Evolutionary conservation across 768 basidiomycete genomes (phyloP), one percentile per base, ranked within the genome.

Genomic region (Pulveroboletus ravenelii): DNA sequence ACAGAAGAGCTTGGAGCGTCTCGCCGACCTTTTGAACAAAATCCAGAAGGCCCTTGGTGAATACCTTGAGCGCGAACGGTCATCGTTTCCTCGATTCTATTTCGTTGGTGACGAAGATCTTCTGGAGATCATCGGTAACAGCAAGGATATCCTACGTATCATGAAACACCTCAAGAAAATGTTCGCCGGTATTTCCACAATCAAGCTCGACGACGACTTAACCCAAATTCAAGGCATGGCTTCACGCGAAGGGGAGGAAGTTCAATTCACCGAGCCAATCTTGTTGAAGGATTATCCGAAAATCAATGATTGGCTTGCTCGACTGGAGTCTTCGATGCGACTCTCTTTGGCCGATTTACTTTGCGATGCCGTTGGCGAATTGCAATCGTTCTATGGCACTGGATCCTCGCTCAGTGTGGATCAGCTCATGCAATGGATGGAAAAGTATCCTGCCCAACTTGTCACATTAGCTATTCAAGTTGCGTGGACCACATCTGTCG

Each of bases 151-250:
- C 59, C 71, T 93, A 39, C 88, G 96, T 35, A 90, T 98, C 70
- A 93, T 96, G 91, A 99, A 99, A 61, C 96, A 98, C 72, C 78
- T 99, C 52, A 98, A 97, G 77, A 99, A 99, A 79, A 99, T 99
- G 96, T 99, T 99, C 70, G 96, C 96, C 18, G 96, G 96, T 25
- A 87, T 99, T 35, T 87, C 93, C 1, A 93, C 93, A 0, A 78
- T 98, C 58, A 78, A 74, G 59, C 77, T 98, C 25, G 91, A 96
- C 64, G 90, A 93, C 15, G 92, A 93, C 41, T 66, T 89, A 54
- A 86, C 90, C 5, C 81, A 87, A 62, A 94, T 98, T 50, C 84
- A 85, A 55, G 93, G 90, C 46, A 95, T 98, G 85, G 82, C 90
- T 12, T 98, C 96, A 1, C 78, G 92, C 51, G 96, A 99, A 66